These are phyloP conservation scores for Solanum tacnaense DNA, from an alignment of 257 asterid species.

Conservation along the genomic window DNA sequence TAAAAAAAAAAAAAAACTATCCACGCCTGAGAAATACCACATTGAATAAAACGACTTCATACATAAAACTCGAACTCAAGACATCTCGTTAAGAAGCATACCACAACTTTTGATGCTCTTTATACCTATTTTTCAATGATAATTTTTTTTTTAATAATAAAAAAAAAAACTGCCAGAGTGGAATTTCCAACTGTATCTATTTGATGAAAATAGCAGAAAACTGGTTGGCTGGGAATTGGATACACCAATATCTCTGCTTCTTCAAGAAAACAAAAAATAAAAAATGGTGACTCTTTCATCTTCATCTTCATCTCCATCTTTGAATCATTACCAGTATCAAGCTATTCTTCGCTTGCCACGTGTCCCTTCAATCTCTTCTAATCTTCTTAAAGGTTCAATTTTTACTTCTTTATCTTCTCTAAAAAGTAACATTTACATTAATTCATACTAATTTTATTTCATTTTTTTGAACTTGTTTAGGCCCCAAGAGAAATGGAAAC, in stretches of 20 bases:
- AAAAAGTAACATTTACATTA: not conserved
- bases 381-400: not conserved
- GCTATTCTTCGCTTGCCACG: not conserved
- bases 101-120: not conserved
- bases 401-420: not conserved
- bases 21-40: no score
- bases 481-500: conserved; percentile 7
- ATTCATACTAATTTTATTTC: not conserved
- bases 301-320: not conserved
- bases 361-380: not conserved
- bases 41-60: not conserved
- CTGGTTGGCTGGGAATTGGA: not conserved
- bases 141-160: not conserved
- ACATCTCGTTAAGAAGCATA: not conserved
- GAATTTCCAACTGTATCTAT: not conserved
- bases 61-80: not conserved
- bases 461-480: conserved; percentile 3
- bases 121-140: not conserved
- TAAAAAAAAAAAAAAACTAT: no score
- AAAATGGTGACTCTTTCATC: not conserved
- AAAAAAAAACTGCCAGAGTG: not conserved
- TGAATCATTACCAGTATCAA: not conserved
- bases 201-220: not conserved
- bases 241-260: not conserved
- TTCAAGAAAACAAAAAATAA: not conserved